Base-by-base conservation (phyloP, 352 stramenopile genomes). In the Phytophthora litchii region DNA sequence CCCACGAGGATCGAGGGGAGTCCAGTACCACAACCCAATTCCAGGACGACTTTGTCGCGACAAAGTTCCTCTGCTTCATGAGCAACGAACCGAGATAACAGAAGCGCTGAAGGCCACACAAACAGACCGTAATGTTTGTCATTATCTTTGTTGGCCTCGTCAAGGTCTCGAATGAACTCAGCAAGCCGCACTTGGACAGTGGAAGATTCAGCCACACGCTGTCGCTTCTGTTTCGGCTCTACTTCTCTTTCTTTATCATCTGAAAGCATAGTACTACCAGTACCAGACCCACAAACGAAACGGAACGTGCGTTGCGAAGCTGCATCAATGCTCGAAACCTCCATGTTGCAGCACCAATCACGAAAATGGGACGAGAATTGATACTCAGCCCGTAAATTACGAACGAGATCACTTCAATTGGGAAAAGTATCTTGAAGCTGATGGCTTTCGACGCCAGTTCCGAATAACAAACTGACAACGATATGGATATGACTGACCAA, bases 121-220 rank as follows among this genome's bases (percentile, higher is more conserved):
- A 91, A 91, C 49, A 91, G 60, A 13, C 78, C 81, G 17, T 83
- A 91, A 50, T 89, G 64, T 25, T 83, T 77, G 17, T 78, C 64
- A 16, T 70, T 62, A 5, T 73, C 60, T 23, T 78, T 62, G n/a
- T 78, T 70, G 3, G 65, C 62, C 21, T 72, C 34, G 19, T 70
- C 57, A 7, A 85, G 49, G 40, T 77, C 54, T 16, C 76, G 61
- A 65, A 91, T 89, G 25, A 82, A 40, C 53, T 91, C 78, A 11
- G 86, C 70, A 38, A 91, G 69, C 37, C 36, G 65, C 40, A 89
- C 75, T 3, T 61, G 38, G 5, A 78, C 78, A 13, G 42, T 41
- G 8, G 29, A 64, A 17, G 29, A 12, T 8, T 62, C 31, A 11
- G 5, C 40, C 20, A 63, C 46, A 13, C 70, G 61, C 14, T 47